Conservation (phyloP, 2,329 filamentous ascomycete genomes). For the Penicillium sp. region DNA sequence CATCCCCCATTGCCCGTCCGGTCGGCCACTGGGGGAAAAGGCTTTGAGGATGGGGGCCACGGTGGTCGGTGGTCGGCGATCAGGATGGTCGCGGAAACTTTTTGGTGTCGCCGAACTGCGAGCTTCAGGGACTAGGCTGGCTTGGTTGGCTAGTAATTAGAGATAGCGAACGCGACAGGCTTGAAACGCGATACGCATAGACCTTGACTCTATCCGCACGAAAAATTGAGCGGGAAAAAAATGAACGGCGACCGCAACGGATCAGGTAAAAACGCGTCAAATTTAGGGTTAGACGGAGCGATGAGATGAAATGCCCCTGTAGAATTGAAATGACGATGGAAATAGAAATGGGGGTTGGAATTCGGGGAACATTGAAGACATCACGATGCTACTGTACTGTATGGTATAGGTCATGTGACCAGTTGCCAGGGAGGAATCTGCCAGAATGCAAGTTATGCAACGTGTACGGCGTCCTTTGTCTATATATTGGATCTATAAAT, state of each 20-base stretch:
- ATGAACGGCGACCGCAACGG: slow-evolving; percentile 9
- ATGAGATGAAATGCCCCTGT: background rate
- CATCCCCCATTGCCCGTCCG: slow-evolving; percentile 45
- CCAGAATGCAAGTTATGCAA: slow-evolving; percentile 1
- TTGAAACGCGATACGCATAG: slow-evolving; percentile 12
- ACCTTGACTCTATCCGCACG: slow-evolving; percentile 20
- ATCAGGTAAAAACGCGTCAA: slow-evolving; percentile 1
- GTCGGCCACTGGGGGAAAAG: slow-evolving; percentile 31
- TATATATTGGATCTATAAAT: background rate
- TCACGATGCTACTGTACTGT: slow-evolving; percentile 2
- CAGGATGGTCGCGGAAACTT: slow-evolving; percentile 1
- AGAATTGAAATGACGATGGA: slow-evolving; percentile 4
- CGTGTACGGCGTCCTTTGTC: background rate
- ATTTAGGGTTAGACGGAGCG: background rate
- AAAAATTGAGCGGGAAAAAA: slow-evolving; percentile 1
- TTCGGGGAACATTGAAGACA: background rate
- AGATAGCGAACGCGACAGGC: slow-evolving; percentile 5
- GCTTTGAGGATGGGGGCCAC: slow-evolving; percentile 32
- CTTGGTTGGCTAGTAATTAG: background rate
- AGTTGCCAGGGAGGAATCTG: slow-evolving; percentile 9
- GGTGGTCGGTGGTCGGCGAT: slow-evolving; percentile 19
- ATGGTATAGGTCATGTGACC: slow-evolving; percentile 7
- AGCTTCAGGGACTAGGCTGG: background rate
- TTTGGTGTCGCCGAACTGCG: background rate
- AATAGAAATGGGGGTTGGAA: slow-evolving; percentile 3